Conservation (phyloP, 305 asterid genomes). For the Solanum chacoense region DNA sequence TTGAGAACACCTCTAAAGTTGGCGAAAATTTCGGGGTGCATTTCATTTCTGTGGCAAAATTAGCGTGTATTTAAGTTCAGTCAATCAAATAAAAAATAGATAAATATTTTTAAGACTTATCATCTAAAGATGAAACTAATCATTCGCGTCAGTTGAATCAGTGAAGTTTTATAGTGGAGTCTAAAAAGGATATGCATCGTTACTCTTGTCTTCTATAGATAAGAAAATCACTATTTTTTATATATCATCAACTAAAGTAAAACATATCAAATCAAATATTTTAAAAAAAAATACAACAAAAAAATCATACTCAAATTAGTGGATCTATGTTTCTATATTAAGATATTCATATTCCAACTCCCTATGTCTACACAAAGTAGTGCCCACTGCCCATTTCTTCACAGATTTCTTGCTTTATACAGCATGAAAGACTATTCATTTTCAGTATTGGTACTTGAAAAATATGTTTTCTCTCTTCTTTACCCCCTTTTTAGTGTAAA, state of each 20-base stretch:
- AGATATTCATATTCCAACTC: background rate
- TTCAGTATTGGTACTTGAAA: background rate
- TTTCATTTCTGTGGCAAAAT: background rate
- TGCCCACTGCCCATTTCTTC: constrained; percentile 2
- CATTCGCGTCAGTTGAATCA: too few relatives aligned
- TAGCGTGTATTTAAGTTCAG: too few relatives aligned
- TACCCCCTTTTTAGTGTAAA: background rate
- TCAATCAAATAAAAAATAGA: too few relatives aligned
- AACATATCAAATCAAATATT: background rate
- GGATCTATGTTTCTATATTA: background rate
- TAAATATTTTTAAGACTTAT: background rate
- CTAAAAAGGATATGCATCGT: too few relatives aligned
- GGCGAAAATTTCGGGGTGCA: too few relatives aligned
- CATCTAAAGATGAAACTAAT: too few relatives aligned
- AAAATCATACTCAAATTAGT: background rate
- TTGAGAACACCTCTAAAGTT: background rate
- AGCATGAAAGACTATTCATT: background rate
- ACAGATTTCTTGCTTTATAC: background rate
- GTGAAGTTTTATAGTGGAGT: too few relatives aligned
- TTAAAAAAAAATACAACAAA: too few relatives aligned
- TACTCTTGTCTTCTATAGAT: background rate
- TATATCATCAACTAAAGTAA: background rate
- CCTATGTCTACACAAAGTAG: background rate
- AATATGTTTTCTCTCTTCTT: background rate
- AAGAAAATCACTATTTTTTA: too few relatives aligned